Percentiles rank a stretch among this genome's conserved stretches.
Conservation (phyloP, 2,329 filamentous ascomycete species). For the Pyricularia pennisetigena region DNA sequence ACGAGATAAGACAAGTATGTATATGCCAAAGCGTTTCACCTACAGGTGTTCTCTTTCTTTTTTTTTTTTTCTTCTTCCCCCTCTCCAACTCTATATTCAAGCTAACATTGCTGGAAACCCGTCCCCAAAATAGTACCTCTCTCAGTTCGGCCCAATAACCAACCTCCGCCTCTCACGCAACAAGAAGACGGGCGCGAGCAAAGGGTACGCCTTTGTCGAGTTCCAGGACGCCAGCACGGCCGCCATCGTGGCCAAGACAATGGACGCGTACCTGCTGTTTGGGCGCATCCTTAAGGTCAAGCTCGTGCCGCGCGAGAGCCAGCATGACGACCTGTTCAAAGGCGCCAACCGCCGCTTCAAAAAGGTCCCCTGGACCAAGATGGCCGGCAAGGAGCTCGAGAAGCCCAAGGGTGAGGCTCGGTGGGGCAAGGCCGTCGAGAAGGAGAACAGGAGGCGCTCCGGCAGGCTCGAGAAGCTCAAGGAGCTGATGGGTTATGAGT, state of each 20-base stretch:
- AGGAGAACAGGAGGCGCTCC: conserved; percentile 61
- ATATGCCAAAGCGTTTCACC: not conserved
- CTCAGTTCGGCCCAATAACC: conserved; percentile 79
- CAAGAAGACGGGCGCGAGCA: conserved; percentile 80
- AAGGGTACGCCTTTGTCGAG: conserved; percentile 93
- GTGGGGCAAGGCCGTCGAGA: conserved; percentile 70
- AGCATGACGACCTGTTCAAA: conserved; percentile 79
- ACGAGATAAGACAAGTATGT: conserved; percentile 61
- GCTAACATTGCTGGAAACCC: no score
- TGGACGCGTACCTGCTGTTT: conserved; percentile 96
- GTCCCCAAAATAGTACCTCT: conserved; percentile 75
- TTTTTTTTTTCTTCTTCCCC: not conserved
- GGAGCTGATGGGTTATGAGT: conserved; percentile 68
- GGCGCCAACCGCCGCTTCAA: conserved; percentile 88
- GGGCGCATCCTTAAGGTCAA: conserved; percentile 78
- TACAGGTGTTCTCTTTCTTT: not conserved
- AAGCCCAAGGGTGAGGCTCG: conserved; percentile 61
- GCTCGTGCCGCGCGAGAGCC: conserved; percentile 62
- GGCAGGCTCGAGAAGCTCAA: conserved; percentile 66
- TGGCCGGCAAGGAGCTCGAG: conserved; percentile 67
- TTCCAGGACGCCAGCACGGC: conserved; percentile 72
- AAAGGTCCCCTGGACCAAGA: conserved; percentile 75
- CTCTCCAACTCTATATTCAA: not conserved
- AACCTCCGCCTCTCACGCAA: conserved; percentile 80
- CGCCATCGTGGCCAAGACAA: conserved; percentile 85